Base-by-base conservation (phyloP, 2,329 filamentous ascomycete genomes). In the Microsporum ferrugineum region DNA sequence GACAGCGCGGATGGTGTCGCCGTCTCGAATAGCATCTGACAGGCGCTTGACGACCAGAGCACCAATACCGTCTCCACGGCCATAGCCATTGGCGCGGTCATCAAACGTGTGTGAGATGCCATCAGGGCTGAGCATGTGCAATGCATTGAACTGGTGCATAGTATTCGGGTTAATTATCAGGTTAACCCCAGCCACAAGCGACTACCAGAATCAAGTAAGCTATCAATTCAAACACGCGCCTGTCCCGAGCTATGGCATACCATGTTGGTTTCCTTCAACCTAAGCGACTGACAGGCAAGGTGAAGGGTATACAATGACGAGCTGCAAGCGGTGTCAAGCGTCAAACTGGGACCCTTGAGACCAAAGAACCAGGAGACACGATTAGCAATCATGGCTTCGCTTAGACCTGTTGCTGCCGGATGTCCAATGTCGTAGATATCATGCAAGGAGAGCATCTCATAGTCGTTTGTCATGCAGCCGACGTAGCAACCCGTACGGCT, bases 1-100 rank as follows among this genome's bases (percentile, higher is more conserved):
- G 0, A 75, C 66, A 3, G 68, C 70, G 2, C 72, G 66, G 23
- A 76, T 69, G 1, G 71, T 66, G 64, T 75, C 67, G 4, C 69
- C 68, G 53, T 74, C 72, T 56, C 67, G 62, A 12, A 75, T 53
- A 0, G 73, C 73, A 27, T 66, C 63, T 7, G 51, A 29, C 4
- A 76, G 58, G 4, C 57, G 62, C 57, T 75, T 75, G 14, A 73
- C 31, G 33, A 68, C 65, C 1, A 75, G 68, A 68, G 31, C 70
- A 62, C 33, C 68, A 29, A 75, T 68, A 3, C 70, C 69, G 59
- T 76, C 72, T 1, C 71, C 75, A 12, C 72, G 65, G 2, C 66
- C 71, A 64, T 72, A 73, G 0, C 74, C 72, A 41, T 73, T 66
- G 2, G 72, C 71, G 0, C 66, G 66, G 29, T 65, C 67, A 62